Base-by-base conservation (phyloP, 768 basidiomycete species). In the Lentinula aciculospora region DNA sequence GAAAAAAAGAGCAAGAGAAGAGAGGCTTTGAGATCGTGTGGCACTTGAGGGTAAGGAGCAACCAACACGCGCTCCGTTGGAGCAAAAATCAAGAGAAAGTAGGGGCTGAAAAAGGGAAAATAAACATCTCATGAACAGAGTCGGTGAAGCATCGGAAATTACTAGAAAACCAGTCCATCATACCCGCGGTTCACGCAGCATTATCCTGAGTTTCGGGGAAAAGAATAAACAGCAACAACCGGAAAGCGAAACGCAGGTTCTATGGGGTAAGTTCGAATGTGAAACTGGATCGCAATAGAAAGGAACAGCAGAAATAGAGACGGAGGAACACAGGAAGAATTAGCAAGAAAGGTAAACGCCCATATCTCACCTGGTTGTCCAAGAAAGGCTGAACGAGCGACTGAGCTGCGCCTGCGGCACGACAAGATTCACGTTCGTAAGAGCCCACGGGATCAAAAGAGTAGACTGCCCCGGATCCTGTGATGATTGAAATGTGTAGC, bases 381-480 rank as follows among this genome's bases (percentile, higher is more conserved):
- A 99, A 76, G 84, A 99, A 97, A 1, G 97, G 97, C 67, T 99
- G 97, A 6, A 99, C 84, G 23, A 99, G 82, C 48, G 86, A 82
- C 69, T 93, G 89, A n/a, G 95, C 96, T 15, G 95, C 89, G 50
- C 97, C 97, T 48, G 95, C 94, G 37, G 95, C 95, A 61, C 97
- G 88, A 75, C 95, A 98, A 31, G 91, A 84, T 75, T 97, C 94
- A 60, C 97, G 89, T 74, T 98, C 95, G 71, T 99, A 99, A 48
- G 92, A 94, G 27, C 97, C 97, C 31, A 98, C 94, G 37, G 97
- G 97, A 73, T 99, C 97, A 72, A 97, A 99, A n/a, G 96, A 98
- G 79, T 99, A 99, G 29, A 99, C 95, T 9, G 96, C 93, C 53
- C 97, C 97, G 36, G 92, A 84, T 10, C 95, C 94, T 96, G 68